A percentile compares a stretch with the other conserved stretches of the same genome.
Evolutionary conservation across 495 filamentous ascomycete species (phyloP).

Genomic region (Hypoxylon intermedium): DNA sequence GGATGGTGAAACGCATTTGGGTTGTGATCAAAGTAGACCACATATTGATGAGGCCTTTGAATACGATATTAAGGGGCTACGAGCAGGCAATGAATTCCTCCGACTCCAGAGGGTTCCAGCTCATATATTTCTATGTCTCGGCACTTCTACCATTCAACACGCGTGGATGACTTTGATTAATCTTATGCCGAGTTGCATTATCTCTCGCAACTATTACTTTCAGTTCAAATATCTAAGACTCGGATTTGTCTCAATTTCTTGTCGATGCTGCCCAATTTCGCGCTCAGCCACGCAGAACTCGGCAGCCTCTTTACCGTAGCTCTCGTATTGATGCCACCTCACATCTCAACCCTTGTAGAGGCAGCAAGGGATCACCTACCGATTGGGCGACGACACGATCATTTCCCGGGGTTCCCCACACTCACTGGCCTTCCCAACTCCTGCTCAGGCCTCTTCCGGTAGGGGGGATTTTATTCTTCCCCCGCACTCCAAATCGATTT

Average conservation of each 20-base stretch:
- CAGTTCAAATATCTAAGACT: no score
- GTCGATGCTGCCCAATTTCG: no score
- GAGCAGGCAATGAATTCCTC: no score
- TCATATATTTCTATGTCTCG: no score
- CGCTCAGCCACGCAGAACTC: background rate
- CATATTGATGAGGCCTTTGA: background rate
- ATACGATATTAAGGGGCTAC: background rate
- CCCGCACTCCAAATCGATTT: constrained; percentile 17
- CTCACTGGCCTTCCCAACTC: no score
- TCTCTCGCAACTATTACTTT: no score
- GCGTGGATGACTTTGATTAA: no score
- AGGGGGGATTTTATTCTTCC: background rate
- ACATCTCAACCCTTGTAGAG: background rate
- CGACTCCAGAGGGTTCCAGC: no score
- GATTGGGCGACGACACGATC: constrained; percentile 19
- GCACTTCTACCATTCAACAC: no score
- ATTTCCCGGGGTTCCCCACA: constrained; percentile 33
- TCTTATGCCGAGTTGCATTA: no score
- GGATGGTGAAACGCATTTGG: background rate
- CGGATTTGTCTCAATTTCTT: no score
- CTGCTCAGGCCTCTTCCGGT: background rate
- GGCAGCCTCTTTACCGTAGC: background rate
- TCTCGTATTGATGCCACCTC: constrained; percentile 8
- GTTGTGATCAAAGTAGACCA: background rate
- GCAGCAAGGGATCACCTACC: constrained; percentile 16